Base-by-base conservation (phyloP, 2,329 filamentous ascomycete genomes). In the Aspergillus transmontanensis region DNA sequence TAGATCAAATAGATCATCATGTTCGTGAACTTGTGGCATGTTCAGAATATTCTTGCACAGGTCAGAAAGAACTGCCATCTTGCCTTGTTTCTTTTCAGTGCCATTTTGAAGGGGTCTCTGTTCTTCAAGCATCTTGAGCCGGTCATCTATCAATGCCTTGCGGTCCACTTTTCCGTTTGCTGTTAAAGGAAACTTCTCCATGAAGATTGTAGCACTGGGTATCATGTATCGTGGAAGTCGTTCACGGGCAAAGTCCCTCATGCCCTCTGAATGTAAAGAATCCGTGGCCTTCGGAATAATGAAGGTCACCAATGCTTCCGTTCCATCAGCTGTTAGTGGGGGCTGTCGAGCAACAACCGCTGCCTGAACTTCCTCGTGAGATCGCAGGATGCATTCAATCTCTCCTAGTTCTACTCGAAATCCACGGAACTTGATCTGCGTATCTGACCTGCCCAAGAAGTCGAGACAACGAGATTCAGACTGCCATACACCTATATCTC, bases 371-470 rank as follows among this genome's bases (percentile, higher is more conserved):
- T 26, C 21, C 10, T 34, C 32, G 19, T 60, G 54, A 6, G n/a
- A 46, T 32, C 36, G 30, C 36, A 96, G 79, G 74, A 93, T 88
- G 50, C 83, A 89, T 75, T 96, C 92, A 68, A 96, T 95, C 66
- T 96, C 93, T 62, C 89, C 89, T 57, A 96, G 86, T 79, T 97
- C 93, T 67, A 97, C 94, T 58, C 93, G 86, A 82, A 96, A 96
- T 1, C 93, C 93, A 55, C 92, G 88, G 68, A 96, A 92, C 82
- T 96, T 97, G 81, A 96, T 90, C 75, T 96, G 93, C 65, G 88
- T 84, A 71, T 96, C 93, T 28, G 86, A 86, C 55, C 93, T 84
- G 19, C 93, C 93, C 7, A 89, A 87, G 71, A 86, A 89, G 68
- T 89, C 88, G 6, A 91, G 87, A 73, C 96, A 92, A 6, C 92